Percentiles rank a stretch among this genome's conserved stretches.
Evolutionary conservation across 2,329 filamentous ascomycete genomes (phyloP).

Genomic region (Chrysosporium queenslandicum): DNA sequence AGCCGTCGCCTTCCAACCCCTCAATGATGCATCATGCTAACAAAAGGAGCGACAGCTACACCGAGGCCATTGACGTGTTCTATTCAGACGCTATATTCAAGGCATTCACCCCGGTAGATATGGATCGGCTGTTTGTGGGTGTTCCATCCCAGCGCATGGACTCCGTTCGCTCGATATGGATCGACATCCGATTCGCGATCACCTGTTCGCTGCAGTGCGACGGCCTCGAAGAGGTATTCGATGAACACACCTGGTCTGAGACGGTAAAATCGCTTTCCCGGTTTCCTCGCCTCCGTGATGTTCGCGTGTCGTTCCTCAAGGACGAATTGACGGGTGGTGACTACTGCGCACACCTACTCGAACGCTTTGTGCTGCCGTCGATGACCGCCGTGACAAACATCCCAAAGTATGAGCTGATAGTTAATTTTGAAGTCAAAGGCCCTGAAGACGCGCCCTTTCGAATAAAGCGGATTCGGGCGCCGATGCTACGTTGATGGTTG

Average conservation of each 20-base stretch:
- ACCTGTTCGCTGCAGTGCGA: conserved; percentile 9
- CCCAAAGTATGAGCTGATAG: conserved; percentile 9
- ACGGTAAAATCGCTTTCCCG: background rate
- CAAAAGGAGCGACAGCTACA: conserved; percentile 4
- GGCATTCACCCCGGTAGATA: conserved; percentile 1
- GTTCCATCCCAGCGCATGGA: conserved; percentile 5
- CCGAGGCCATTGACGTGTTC: conserved; percentile 10
- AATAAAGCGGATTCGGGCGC: conserved; percentile 1
- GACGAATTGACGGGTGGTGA: conserved; percentile 7
- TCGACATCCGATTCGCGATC: conserved; percentile 12
- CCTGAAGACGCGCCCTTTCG: conserved; percentile 10
- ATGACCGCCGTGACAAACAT: conserved; percentile 1
- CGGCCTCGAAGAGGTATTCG: conserved; percentile 9
- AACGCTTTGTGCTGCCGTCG: conserved; percentile 9
- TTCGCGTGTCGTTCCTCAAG: conserved; percentile 11
- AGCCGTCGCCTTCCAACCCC: background rate
- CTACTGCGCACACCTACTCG: conserved; percentile 6
- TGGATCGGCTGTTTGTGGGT: background rate
- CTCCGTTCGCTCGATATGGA: conserved; percentile 12
- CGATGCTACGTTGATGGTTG: background rate
- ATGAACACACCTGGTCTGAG: conserved; percentile 3
- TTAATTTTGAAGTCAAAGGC: conserved; percentile 10
- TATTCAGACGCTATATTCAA: conserved; percentile 11
- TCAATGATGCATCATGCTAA: background rate
- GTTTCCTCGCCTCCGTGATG: conserved; percentile 6